A percentile compares a stretch with the other conserved stretches of the same genome.
Evolutionary conservation across 1,139 yeast species (phyloP).

Genomic region (Yamadazyma buinensis): DNA sequence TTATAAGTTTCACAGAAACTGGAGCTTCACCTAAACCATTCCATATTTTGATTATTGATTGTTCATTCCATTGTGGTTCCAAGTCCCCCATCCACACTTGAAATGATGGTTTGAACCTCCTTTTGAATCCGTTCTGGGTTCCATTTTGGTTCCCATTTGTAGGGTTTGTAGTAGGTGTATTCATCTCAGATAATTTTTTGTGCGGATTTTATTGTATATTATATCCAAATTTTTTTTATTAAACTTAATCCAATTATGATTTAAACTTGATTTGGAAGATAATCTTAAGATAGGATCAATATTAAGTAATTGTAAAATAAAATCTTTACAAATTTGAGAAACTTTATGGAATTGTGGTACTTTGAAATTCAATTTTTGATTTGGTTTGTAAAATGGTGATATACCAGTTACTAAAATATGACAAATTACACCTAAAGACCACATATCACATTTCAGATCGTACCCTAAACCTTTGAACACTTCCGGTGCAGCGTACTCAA

Average conservation of each 20-base stretch:
- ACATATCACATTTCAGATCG: constrained; percentile 56
- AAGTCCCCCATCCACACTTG: constrained; percentile 93
- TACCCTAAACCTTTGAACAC: constrained; percentile 34
- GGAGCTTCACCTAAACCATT: constrained; percentile 35
- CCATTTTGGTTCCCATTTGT: too few relatives aligned
- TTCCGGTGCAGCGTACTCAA: constrained; percentile 69
- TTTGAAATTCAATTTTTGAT: constrained; percentile 39
- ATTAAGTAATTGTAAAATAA: constrained; percentile 37
- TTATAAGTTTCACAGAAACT: constrained; percentile 31
- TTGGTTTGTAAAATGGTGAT: constrained; percentile 55
- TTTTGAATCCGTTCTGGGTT: not conserved
- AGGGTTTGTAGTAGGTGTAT: too few relatives aligned
- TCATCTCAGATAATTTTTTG: too few relatives aligned
- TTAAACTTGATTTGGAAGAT: constrained; percentile 22
- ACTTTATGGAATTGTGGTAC: constrained; percentile 37
- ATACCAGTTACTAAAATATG: constrained; percentile 56
- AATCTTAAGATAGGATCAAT: constrained; percentile 36
- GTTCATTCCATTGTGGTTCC: constrained; percentile 83
- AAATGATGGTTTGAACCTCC: constrained; percentile 5
- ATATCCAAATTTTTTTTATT: constrained; percentile 13
- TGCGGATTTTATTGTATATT: too few relatives aligned
- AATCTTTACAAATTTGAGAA: constrained; percentile 38
- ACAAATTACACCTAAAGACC: constrained; percentile 63
- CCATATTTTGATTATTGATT: constrained; percentile 67
- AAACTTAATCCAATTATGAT: constrained; percentile 44